These are phyloP conservation scores for Haplosporangium gracile DNA, from an alignment of 192 early-diverging fungal species.

Conservation along the genomic window DNA sequence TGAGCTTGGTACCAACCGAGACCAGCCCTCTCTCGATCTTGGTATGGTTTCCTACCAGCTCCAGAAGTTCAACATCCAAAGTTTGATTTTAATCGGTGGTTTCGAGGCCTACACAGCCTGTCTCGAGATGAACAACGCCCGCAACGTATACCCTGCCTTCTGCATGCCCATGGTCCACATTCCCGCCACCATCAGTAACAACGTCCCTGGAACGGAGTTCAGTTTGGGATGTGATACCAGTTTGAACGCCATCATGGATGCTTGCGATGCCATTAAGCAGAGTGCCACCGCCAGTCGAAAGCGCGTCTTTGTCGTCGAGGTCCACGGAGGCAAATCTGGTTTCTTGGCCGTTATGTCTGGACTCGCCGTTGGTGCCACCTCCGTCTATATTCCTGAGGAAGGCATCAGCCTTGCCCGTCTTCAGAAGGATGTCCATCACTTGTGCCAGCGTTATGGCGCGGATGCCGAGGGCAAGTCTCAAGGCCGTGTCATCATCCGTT, in stretches of 20 bases:
- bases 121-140: slow-evolving; percentile 75
- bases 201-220: slow-evolving; percentile 97
- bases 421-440: slow-evolving; percentile 88
- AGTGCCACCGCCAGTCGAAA: slow-evolving; percentile 91
- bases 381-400: slow-evolving; percentile 95
- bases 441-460: slow-evolving; percentile 81
- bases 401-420: slow-evolving; percentile 83
- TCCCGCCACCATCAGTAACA: slow-evolving; percentile 97
- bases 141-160: slow-evolving; percentile 90
- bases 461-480: slow-evolving; percentile 80
- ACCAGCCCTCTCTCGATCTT: slow-evolving; percentile 85
- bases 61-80: slow-evolving; percentile 92
- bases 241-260: slow-evolving; percentile 91
- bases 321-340: slow-evolving; percentile 96
- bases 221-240: slow-evolving; percentile 96
- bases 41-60: slow-evolving; percentile 94
- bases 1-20: slow-evolving; percentile 94
- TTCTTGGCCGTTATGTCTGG: slow-evolving; percentile 92
- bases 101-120: slow-evolving; percentile 94
- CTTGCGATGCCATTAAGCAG: slow-evolving; percentile 93
- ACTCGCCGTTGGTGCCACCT: slow-evolving; percentile 89
- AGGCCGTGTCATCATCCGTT: slow-evolving; percentile 89
- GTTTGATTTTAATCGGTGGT: slow-evolving; percentile 94
- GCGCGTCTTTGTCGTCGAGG: slow-evolving; percentile 97
- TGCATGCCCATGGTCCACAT: slow-evolving; percentile 94